phyloP scores from a whole-genome alignment of 257 asterid genomes.

The Anisodus tanguticus region DNA sequence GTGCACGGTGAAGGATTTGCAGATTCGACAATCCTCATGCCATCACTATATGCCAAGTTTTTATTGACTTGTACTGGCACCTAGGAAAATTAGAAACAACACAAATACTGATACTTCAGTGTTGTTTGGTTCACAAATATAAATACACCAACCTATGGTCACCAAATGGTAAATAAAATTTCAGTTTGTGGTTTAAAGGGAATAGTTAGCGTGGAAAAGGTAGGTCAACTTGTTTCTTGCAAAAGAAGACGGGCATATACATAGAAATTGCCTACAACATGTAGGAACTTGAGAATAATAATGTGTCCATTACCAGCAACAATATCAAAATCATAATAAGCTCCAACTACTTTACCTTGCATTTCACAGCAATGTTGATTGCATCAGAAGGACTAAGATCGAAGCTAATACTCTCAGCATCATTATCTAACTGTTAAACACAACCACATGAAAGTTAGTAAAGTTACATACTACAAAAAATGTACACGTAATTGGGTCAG shows the following conservation, averaged over 20 bases:
- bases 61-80: constrained; percentile 64
- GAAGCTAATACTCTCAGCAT: constrained; percentile 66
- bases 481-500: background rate
- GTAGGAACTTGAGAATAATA: background rate
- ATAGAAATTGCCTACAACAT: background rate
- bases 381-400: constrained; percentile 99
- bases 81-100: constrained; percentile 33
- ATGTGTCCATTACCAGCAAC: background rate
- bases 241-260: background rate
- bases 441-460: constrained; percentile 29
- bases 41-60: constrained; percentile 54
- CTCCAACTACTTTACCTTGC: constrained; percentile 64
- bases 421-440: constrained; percentile 64
- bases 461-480: background rate
- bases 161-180: background rate
- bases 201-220: background rate
- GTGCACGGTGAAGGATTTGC: constrained; percentile 37
- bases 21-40: constrained; percentile 55
- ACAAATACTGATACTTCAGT: background rate
- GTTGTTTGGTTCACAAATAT: background rate
- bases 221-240: background rate
- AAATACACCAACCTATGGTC: background rate
- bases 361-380: constrained; percentile 92
- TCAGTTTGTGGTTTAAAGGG: constrained; percentile 10
- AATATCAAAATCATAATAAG: background rate